Conservation (phyloP, 345 rosid species). For the Lepidium aucheri region DNA sequence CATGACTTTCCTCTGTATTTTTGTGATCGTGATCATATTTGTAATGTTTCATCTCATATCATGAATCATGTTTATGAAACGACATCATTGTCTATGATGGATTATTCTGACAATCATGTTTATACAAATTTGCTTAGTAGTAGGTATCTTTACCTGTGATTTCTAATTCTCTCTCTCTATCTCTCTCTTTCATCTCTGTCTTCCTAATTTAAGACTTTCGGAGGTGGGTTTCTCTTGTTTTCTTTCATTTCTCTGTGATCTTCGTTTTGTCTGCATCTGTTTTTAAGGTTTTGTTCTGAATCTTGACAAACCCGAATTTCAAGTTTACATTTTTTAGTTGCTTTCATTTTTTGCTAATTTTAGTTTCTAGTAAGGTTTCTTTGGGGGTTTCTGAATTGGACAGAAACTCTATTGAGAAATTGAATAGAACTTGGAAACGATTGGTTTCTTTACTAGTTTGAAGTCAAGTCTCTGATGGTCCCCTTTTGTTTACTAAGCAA, state of each 20-base stretch:
- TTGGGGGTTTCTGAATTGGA: not conserved
- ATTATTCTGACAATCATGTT: not conserved
- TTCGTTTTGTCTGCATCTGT: not conserved
- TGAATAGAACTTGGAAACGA: not conserved
- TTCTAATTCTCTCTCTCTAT: not conserved
- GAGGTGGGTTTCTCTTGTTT: constrained; percentile 21
- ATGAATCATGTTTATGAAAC: too few species aligned
- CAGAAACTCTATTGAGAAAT: not conserved
- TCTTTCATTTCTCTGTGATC: not conserved
- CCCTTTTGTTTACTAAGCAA: too few species aligned
- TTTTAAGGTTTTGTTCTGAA: not conserved
- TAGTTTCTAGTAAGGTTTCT: not conserved
- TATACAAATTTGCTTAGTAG: not conserved
- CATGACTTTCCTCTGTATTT: too few species aligned
- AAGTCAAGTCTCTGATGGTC: constrained; percentile 9
- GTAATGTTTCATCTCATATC: too few species aligned
- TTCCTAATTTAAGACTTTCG: not conserved
- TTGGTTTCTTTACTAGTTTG: not conserved
- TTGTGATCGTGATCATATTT: too few species aligned
- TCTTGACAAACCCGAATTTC: not conserved
- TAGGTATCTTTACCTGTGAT: not conserved
- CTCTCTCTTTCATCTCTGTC: not conserved
- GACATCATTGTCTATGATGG: too few species aligned
- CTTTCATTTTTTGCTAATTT: not conserved
- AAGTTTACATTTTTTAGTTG: constrained; percentile 8